Evolutionary conservation across 441 rosid genomes (phyloP).

Genomic region (Euphorbia schlechtendalii): DNA sequence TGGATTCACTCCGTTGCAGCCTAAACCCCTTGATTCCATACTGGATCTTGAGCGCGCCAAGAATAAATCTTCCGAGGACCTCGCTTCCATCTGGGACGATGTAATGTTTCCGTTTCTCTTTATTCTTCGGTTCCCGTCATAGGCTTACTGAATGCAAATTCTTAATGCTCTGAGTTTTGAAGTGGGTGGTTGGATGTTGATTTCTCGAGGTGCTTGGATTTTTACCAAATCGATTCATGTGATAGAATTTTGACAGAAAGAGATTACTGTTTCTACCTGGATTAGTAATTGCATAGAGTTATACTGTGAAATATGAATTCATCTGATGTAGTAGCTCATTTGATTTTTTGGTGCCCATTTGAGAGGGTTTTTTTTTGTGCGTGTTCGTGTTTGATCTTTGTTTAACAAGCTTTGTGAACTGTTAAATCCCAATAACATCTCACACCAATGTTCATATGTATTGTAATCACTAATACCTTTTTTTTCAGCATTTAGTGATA

Average conservation of each 20-base stretch:
- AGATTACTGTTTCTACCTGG: background rate
- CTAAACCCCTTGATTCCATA: constrained; percentile 74
- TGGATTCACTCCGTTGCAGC: constrained; percentile 77
- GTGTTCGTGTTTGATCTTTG: background rate
- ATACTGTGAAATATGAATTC: background rate
- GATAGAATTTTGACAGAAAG: background rate
- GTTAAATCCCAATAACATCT: background rate
- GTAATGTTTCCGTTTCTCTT: constrained; percentile 29
- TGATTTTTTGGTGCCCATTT: background rate
- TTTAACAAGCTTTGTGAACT: background rate
- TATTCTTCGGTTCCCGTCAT: background rate
- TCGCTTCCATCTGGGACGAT: constrained; percentile 80
- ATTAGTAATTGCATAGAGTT: background rate
- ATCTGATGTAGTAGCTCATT: background rate
- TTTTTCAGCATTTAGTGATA: background rate
- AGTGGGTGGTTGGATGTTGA: background rate
- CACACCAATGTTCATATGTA: background rate
- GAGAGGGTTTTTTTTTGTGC: too few species aligned
- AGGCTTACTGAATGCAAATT: background rate
- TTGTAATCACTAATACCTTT: background rate
- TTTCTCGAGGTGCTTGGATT: background rate
- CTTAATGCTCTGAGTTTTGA: background rate
- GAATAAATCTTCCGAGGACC: constrained; percentile 58
- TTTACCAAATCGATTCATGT: background rate
- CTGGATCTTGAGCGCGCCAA: constrained; percentile 70